Evolutionary conservation across 2,329 filamentous ascomycete genomes (phyloP), one percentile per base, ranked within the genome.

Genomic region (Geoglossum cookeanum): DNA sequence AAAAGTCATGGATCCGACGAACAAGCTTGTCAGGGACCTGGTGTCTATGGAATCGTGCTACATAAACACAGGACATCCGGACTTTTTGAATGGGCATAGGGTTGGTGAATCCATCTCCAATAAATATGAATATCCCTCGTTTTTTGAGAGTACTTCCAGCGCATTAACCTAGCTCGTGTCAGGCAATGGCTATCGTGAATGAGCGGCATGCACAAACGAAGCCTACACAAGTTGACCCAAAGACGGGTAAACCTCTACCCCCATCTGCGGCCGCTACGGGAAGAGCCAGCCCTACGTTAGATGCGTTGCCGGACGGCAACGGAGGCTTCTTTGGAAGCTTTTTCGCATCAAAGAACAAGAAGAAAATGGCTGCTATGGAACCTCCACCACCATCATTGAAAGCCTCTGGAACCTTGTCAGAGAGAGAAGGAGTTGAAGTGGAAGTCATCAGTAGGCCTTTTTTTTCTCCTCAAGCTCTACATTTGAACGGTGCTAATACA

Each of bases 281-380:
- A 86, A 48, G 56, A 48, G 78, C 79, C 57, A 94, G 84, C 67
- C 92, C 88, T 6, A 85, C 83, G 44, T 73, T 88, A 54, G 81
- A 82, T 57, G 63, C 68, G 47, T 71, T 74, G 17, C 71, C 74
- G 39, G 72, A 71, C 32, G 71, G 69, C 60, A 87, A 87, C 67
- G 75, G 78, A 59, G 89, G 91, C 42, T 98, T 98, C 78, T 98
- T 98, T 65, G 92, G 92, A 64, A 94, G 87, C 66, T 98, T 98
- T 79, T 98, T 96, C 68, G 88, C 92, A 9, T 90, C 87, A 67
- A 98, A 97, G 80, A 98, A 97, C 75, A 98, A 97, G 83, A 98
- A 98, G 80, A 97, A 96, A 84, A 94, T 94, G 74, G 92, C 92
- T n/a, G 90, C 91, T 53, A 98, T 98, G 92, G 92, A 98, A 69